These are phyloP conservation scores for Diversispora epigaea DNA, from an alignment of 192 early-diverging fungal species.

Conservation along the genomic window DNA sequence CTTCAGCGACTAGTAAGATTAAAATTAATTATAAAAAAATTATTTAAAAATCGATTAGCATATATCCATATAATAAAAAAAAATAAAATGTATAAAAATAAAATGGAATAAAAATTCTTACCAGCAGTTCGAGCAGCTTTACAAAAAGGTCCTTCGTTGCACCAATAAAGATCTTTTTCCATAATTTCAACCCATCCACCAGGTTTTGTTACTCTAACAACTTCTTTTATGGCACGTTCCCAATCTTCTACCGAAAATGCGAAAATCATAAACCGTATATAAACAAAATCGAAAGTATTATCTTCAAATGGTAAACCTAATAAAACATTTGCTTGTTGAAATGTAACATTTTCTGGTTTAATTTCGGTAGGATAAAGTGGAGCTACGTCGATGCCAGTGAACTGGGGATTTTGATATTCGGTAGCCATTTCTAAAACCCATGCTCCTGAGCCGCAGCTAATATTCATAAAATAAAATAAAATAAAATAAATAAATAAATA, in stretches of 20 bases:
- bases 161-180: conserved; percentile 27
- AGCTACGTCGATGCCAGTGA: conserved; percentile 26
- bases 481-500: background rate
- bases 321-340: conserved; percentile 39
- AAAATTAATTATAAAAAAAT: background rate
- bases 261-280: conserved; percentile 40
- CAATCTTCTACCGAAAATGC: conserved; percentile 42
- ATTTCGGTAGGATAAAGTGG: conserved; percentile 27
- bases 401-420: conserved; percentile 8
- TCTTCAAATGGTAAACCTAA: conserved; percentile 43
- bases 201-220: conserved; percentile 41
- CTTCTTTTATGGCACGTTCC: conserved; percentile 34
- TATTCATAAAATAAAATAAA: background rate
- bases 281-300: conserved; percentile 47
- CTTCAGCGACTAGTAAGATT: background rate
- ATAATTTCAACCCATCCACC: conserved; percentile 45
- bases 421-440: conserved; percentile 35
- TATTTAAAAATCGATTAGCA: background rate
- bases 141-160: conserved; percentile 15
- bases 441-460: conserved; percentile 23
- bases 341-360: conserved; percentile 20
- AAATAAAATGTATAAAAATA: background rate
- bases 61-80: too few relatives aligned
- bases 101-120: background rate
- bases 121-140: background rate